A percentile compares a stretch with the other conserved stretches of the same genome.
Evolutionary conservation across 495 filamentous ascomycete species (phyloP).

Genomic region (Endocarpon pusillum): DNA sequence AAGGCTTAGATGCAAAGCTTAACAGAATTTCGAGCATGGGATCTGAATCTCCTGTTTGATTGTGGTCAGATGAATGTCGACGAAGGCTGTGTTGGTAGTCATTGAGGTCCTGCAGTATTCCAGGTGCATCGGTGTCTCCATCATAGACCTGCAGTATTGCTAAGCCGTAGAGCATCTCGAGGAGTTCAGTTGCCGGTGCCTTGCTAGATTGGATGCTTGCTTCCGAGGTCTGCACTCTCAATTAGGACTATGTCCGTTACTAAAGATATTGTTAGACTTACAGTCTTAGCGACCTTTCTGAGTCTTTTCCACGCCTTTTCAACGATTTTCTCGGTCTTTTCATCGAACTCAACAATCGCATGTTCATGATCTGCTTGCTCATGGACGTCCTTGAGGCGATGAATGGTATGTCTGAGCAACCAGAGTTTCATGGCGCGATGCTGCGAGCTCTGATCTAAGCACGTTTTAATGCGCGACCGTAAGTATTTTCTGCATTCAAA

Average conservation of each 20-base stretch:
- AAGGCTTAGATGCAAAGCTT: slow-evolving; percentile 73
- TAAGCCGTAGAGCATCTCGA: slow-evolving; percentile 71
- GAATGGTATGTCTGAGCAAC: no score
- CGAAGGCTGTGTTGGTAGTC: slow-evolving; percentile 49
- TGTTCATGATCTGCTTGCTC: no score
- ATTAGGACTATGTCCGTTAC: no score
- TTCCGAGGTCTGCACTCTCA: no score
- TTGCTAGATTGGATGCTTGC: slow-evolving; percentile 4
- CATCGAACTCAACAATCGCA: not conserved
- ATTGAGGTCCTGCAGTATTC: slow-evolving; percentile 56
- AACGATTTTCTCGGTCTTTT: not conserved
- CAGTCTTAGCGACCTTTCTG: not conserved
- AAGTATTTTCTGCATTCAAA: no score
- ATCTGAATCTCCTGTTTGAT: slow-evolving; percentile 46
- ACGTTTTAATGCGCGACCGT: no score
- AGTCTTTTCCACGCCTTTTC: slow-evolving; percentile 1
- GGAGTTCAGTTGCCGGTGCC: slow-evolving; percentile 31
- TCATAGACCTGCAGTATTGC: slow-evolving; percentile 79
- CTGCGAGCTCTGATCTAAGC: no score
- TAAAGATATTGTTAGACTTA: no score
- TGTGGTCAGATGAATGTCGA: slow-evolving; percentile 29
- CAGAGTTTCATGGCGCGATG: no score
- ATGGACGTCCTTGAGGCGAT: no score
- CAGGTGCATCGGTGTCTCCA: slow-evolving; percentile 65
- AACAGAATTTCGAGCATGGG: slow-evolving; percentile 76